Base-by-base conservation (phyloP, 345 rosid genomes). In the Lenwebbia sp. region DNA sequence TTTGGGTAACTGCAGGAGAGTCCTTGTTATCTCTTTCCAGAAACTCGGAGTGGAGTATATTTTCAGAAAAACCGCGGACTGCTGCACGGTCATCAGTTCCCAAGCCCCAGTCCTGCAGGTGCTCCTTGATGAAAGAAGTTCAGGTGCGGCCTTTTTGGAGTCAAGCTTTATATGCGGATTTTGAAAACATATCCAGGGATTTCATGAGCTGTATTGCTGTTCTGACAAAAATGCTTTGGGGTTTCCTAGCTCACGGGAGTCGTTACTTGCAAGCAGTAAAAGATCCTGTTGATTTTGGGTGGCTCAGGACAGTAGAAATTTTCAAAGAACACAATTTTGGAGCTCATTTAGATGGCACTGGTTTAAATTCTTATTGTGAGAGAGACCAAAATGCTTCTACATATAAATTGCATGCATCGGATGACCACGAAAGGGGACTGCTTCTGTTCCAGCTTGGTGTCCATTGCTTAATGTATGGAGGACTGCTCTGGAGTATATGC, bases 1-100 rank as follows among this genome's bases (percentile, higher is more conserved):
- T 91, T 91, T 95, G 97, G 98, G 87, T 60, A 78, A 89, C 60
- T 84, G 97, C 96, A 22, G 97, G 98, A 28, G 97, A 96, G 82
- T 92, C 92, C 19, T 90, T 96, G 33, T 40, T 93, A 75, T 84
- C 90, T 70, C 89, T 95, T 30, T 89, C 92, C 51, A 62, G 85
- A 85, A 91, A 87, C 88, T 86, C 85, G 10, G 65, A 11, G 1
- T 89, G 92, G 95, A 82, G 82, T 85, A 86, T 55, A 11, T 75
- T 74, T 83, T 90, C 74, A 21, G 26, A 37, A 52, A 83, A 90
- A 55, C 2, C 30, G 26, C 87, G 53, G 15, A 81, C 47, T 9
- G 85, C 89, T 9, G 84, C 89, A 49, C 41, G 9, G 58, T 83
- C 90, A 23, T 83, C 90, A 26, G 81, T 86, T 44, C 57, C 76